phyloP scores from a whole-genome alignment of 1,139 yeast genomes.

The Yamadazyma diddensiae region DNA sequence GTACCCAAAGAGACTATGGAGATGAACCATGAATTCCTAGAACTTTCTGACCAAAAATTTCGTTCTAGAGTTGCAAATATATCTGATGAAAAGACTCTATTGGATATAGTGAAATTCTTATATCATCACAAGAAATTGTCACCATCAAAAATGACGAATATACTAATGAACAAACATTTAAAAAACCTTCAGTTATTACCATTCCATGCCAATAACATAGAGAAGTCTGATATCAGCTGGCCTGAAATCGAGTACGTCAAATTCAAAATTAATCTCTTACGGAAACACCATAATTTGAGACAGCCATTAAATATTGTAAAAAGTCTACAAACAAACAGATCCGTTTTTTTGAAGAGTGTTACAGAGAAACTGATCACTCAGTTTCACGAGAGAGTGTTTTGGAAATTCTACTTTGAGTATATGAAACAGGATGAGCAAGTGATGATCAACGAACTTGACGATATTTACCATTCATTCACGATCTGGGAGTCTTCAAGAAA shows the following conservation, averaged over 20 bases:
- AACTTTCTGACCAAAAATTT: slow-evolving; percentile 16
- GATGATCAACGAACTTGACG: slow-evolving; percentile 22
- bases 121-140: slow-evolving; percentile 26
- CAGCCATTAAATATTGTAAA: slow-evolving; percentile 31
- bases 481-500: slow-evolving; percentile 39
- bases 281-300: slow-evolving; percentile 33
- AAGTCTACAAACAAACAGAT: slow-evolving; percentile 28
- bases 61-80: slow-evolving; percentile 20
- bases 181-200: slow-evolving; percentile 23
- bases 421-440: slow-evolving; percentile 23
- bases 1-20: slow-evolving; percentile 14
- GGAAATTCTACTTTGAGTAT: slow-evolving; percentile 43
- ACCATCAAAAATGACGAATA: slow-evolving; percentile 23
- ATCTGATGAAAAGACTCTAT: slow-evolving; percentile 23
- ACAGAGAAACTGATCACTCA: slow-evolving; percentile 24
- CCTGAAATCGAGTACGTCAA: slow-evolving; percentile 16
- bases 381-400: slow-evolving; percentile 41
- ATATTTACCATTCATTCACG: slow-evolving; percentile 25
- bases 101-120: slow-evolving; percentile 27
- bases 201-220: slow-evolving; percentile 15
- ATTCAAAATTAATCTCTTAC: slow-evolving; percentile 30
- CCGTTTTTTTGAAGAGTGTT: slow-evolving; percentile 27
- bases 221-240: slow-evolving; percentile 11
- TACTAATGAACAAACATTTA: slow-evolving; percentile 29
- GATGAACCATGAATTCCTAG: slow-evolving; percentile 16